Conservation (phyloP, 257 asterid species). For the Lavandula angustifolia region DNA sequence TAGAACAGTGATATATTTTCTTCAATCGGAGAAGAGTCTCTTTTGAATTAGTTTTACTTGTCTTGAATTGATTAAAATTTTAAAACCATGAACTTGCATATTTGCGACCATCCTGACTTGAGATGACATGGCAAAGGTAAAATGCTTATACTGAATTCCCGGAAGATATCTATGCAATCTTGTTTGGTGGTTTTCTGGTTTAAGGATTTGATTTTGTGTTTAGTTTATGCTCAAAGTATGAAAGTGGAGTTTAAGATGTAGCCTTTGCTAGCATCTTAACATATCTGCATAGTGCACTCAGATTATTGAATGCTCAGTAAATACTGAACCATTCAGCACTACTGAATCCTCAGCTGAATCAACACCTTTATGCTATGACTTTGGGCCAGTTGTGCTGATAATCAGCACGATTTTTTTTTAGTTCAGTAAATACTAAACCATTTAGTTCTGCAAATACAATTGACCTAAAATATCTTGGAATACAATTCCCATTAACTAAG, state of each 20-base stretch:
- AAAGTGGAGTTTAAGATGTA: not conserved
- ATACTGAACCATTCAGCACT: too few species aligned
- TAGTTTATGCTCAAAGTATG: not conserved
- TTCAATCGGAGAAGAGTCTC: not conserved
- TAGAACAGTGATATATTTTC: not conserved
- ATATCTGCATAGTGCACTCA: too few species aligned
- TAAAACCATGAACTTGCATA: not conserved
- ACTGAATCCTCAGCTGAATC: too few species aligned
- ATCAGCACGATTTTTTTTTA: too few species aligned
- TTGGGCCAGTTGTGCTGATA: too few species aligned
- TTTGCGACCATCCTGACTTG: not conserved
- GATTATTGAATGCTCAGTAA: too few species aligned
- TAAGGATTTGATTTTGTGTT: not conserved
- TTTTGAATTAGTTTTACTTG: not conserved
- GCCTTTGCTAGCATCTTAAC: not conserved
- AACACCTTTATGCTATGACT: too few species aligned
- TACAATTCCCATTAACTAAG: too few species aligned
- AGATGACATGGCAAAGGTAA: not conserved
- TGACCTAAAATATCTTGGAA: too few species aligned
- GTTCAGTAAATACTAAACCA: too few species aligned
- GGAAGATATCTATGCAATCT: not conserved
- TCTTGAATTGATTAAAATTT: not conserved
- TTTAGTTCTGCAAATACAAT: too few species aligned
- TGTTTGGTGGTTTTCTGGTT: not conserved
- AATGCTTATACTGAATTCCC: not conserved